phyloP scores from a whole-genome alignment of 116 monocot species.

The Dioscorea cayenensis region DNA sequence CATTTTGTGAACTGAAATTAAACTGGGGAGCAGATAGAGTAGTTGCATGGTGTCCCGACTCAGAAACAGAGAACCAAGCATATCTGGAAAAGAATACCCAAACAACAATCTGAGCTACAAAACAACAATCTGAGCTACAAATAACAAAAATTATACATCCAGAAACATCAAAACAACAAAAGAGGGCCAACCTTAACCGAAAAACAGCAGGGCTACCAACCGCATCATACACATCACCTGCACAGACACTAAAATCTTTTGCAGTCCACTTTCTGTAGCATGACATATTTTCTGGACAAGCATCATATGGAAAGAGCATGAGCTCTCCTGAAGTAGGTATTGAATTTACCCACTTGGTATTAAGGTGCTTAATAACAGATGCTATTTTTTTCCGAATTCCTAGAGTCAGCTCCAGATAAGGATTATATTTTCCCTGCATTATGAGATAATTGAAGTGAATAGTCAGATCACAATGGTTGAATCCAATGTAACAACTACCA shows the following conservation, averaged over 20 bases:
- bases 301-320: conserved; percentile 60
- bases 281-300: conserved; percentile 20
- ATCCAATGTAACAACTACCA: background rate
- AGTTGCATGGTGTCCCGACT: conserved; percentile 3
- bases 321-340: conserved; percentile 42
- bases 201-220: conserved; percentile 58
- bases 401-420: conserved; percentile 73
- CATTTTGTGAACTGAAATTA: background rate
- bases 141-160: background rate
- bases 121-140: background rate
- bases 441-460: background rate
- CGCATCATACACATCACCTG: conserved; percentile 54
- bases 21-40: conserved; percentile 3
- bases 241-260: conserved; percentile 34
- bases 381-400: conserved; percentile 72
- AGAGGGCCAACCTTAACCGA: conserved; percentile 55
- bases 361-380: conserved; percentile 77
- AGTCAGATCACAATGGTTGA: background rate
- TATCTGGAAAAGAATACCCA: conserved; percentile 43
- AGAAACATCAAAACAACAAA: background rate
- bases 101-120: background rate
- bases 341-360: conserved; percentile 62
- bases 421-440: conserved; percentile 63
- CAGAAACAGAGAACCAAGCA: conserved; percentile 41
- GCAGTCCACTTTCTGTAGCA: conserved; percentile 47